Base-by-base conservation (phyloP, 1,284 basidiomycete genomes). In the Leccinum subrobustum region DNA sequence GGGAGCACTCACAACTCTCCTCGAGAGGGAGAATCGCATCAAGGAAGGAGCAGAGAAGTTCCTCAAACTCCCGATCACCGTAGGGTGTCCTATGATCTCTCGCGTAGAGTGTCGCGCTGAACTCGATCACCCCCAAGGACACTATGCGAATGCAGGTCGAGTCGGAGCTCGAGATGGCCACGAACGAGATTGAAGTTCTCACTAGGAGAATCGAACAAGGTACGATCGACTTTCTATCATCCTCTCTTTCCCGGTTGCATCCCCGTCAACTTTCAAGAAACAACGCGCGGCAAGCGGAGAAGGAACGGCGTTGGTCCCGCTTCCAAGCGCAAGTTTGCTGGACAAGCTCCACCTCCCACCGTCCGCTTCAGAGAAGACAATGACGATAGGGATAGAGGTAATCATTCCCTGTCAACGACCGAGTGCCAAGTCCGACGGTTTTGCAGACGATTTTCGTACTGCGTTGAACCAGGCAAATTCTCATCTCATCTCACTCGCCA, bases 41-140 rank as follows among this genome's bases (percentile, higher is more conserved):
- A 91, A 86, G 71, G 91, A 93, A 73, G 93, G 93, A 16, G 93
- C 93, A 1, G 91, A 93, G 76, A 92, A 89, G 63, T 79, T 95
- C 57, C 77, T 95, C 52, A 84, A 85, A 63, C 85, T 90, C 75
- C 78, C 82, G 29, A 75, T 91, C 44, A 80, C 79, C 56, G 89
- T 91, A 69, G 65, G 81, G 72, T 20, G 18, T 47, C 47, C 50
- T 52, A 29, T 47, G 63, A 53, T 54, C 27, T 50, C 20, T 1
- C 33, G 18, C 44, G 44, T 47, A 39, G n/a, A n/a, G 18, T 37
- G 16, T 44, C 25, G 4, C 52, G 48, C 63, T 68, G 44, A 70
- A 58, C 54, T 33, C 47, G 61, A 60, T 57, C 61, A 27, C 27
- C 58, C 35, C 58, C 35, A 75, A 92, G 86, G 85, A 84, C 59